Conservation (phyloP, 2,329 filamentous ascomycete genomes). For the Helminthosporium solani region DNA sequence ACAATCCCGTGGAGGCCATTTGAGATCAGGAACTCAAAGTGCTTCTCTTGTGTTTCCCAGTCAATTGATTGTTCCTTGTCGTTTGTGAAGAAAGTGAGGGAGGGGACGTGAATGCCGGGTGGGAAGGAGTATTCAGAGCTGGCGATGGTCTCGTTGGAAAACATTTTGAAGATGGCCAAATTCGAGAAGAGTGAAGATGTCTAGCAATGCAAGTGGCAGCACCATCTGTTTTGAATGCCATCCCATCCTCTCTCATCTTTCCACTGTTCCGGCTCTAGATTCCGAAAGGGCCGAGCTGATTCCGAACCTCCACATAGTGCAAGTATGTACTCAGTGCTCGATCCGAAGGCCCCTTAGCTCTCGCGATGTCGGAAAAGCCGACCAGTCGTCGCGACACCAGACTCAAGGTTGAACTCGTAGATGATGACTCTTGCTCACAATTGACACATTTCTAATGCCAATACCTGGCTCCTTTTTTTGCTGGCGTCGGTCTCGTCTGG, state of each 20-base stretch:
- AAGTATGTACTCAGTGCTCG: slow-evolving; percentile 1
- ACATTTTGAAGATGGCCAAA: slow-evolving; percentile 20
- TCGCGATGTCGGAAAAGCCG: neutral
- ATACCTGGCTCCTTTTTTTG: no score
- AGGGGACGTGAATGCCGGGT: slow-evolving; percentile 58
- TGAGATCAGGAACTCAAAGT: slow-evolving; percentile 55
- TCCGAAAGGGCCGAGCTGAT: slow-evolving; percentile 16
- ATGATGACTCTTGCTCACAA: no score
- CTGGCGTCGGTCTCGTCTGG: neutral
- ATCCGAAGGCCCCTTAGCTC: neutral
- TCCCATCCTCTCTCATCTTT: slow-evolving; percentile 7
- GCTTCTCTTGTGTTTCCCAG: slow-evolving; percentile 56
- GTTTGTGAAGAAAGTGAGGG: slow-evolving; percentile 56
- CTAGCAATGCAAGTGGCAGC: slow-evolving; percentile 9
- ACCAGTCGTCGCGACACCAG: no score
- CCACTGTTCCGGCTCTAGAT: slow-evolving; percentile 20
- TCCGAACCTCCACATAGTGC: slow-evolving; percentile 3
- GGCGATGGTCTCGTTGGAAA: slow-evolving; percentile 26
- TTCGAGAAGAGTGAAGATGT: neutral
- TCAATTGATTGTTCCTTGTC: slow-evolving; percentile 55
- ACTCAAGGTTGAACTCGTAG: no score
- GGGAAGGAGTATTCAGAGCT: slow-evolving; percentile 44
- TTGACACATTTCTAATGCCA: no score
- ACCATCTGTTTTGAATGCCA: slow-evolving; percentile 17
- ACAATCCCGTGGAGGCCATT: slow-evolving; percentile 56